Evolutionary conservation across 495 filamentous ascomycete genomes (phyloP).

Genomic region (Echria macrotheca): DNA sequence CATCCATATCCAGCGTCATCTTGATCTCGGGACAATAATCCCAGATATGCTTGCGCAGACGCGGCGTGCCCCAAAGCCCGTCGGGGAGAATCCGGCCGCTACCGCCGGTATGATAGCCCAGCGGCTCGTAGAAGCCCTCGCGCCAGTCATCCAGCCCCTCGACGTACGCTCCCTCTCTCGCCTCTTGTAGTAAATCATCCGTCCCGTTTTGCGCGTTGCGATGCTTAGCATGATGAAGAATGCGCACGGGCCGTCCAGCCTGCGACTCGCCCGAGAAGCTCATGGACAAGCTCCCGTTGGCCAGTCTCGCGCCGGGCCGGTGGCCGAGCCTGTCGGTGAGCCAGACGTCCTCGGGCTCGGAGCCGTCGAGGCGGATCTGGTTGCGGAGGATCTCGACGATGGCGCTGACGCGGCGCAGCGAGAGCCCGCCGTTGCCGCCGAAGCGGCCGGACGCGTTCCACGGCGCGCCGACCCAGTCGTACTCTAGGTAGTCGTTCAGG

Average conservation of each 20-base stretch:
- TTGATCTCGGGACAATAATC: constrained; percentile 50
- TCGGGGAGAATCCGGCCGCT: constrained; percentile 32
- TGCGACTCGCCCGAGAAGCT: constrained; percentile 44
- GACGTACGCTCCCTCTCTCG: constrained; percentile 26
- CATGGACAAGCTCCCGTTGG: constrained; percentile 38
- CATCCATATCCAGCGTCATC: constrained; percentile 47
- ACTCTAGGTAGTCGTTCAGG: constrained; percentile 44
- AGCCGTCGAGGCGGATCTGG: constrained; percentile 31
- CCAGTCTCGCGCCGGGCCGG: constrained; percentile 35
- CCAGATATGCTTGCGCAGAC: constrained; percentile 42
- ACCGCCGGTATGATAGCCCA: constrained; percentile 50
- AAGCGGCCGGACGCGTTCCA: constrained; percentile 38
- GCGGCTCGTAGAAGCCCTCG: constrained; percentile 43
- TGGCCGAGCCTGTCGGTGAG: constrained; percentile 40
- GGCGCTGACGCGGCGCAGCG: constrained; percentile 39
- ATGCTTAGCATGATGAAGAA: constrained; percentile 11
- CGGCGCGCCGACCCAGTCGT: constrained; percentile 50
- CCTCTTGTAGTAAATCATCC: constrained; percentile 14
- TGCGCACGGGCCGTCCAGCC: constrained; percentile 18
- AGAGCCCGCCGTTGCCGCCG: constrained; percentile 48
- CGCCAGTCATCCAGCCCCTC: constrained; percentile 39
- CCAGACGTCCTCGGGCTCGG: constrained; percentile 47
- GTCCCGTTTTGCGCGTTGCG: too few species aligned
- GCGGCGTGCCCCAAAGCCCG: constrained; percentile 37
- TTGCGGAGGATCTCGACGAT: constrained; percentile 42